phyloP scores from a whole-genome alignment of 1,284 basidiomycete genomes.

The Boletellus deceptivus region DNA sequence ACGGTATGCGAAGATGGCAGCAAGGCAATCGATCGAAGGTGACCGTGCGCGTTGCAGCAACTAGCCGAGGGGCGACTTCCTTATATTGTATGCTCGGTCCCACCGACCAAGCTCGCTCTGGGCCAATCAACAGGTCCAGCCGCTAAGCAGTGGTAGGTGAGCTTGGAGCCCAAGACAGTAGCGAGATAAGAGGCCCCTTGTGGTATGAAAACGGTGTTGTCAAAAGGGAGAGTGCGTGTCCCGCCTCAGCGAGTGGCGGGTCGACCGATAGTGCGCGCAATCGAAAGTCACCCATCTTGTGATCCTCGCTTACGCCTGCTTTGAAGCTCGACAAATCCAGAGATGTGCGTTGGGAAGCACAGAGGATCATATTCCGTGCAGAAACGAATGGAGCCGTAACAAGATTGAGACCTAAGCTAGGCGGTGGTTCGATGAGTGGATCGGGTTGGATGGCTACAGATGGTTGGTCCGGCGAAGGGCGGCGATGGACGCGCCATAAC shows the following conservation, averaged over 20 bases:
- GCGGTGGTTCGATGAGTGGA: constrained; percentile 47
- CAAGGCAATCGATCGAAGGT: too few relatives aligned
- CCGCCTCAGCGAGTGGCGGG: constrained; percentile 3
- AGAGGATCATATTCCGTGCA: constrained; percentile 27
- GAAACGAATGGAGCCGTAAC: constrained; percentile 20
- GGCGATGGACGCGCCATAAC: constrained; percentile 80
- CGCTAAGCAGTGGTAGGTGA: background rate
- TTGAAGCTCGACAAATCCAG: constrained; percentile 32
- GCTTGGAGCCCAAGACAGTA: constrained; percentile 2
- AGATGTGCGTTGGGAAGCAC: constrained; percentile 30
- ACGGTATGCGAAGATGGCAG: too few relatives aligned
- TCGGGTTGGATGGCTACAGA: constrained; percentile 86
- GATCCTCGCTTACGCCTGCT: constrained; percentile 30
- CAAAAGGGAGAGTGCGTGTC: constrained; percentile 19
- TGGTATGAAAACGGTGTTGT: background rate
- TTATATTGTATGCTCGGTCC: too few relatives aligned
- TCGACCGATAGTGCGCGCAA: background rate
- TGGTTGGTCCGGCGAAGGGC: constrained; percentile 86
- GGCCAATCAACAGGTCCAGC: too few relatives aligned
- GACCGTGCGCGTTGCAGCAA: too few relatives aligned
- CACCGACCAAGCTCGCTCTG: too few relatives aligned
- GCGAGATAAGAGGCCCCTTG: background rate
- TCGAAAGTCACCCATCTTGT: constrained; percentile 26
- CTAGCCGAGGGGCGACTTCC: too few relatives aligned
- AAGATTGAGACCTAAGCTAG: constrained; percentile 7